A percentile compares a stretch with the other conserved stretches of the same genome.
Conservation (phyloP, 2,329 filamentous ascomycete species). For the Pseudogymnoascus sp. region DNA sequence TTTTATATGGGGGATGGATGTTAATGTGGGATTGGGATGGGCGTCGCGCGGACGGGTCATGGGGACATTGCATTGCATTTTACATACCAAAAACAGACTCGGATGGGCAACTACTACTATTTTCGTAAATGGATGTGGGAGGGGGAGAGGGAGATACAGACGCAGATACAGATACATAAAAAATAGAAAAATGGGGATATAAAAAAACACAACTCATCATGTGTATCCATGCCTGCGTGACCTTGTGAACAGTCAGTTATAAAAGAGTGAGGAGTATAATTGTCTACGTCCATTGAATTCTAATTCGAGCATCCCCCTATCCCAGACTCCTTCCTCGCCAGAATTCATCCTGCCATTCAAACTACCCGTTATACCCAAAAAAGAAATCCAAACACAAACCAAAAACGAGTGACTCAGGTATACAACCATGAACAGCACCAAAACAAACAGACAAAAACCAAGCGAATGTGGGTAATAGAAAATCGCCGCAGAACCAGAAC, state of each 20-base stretch:
- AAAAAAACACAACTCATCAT: background rate
- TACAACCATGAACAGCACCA: background rate
- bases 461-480: background rate
- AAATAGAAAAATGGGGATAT: constrained; percentile 1
- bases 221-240: background rate
- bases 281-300: background rate
- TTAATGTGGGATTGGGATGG: background rate
- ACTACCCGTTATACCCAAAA: background rate
- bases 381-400: too few species aligned
- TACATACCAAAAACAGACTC: background rate
- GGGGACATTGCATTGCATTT: background rate
- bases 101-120: constrained; percentile 2
- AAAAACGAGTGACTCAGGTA: constrained; percentile 1
- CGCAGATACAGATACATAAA: constrained; percentile 3
- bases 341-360: background rate
- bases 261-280: background rate
- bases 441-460: background rate
- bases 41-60: background rate
- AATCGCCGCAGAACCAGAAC: background rate
- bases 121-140: background rate
- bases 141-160: background rate
- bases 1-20: background rate
- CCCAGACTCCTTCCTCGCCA: background rate
- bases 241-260: background rate
- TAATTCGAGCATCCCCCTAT: background rate